Evolutionary conservation across 306 rosid genomes (phyloP).

Genomic region (Begonia peltatifolia): DNA sequence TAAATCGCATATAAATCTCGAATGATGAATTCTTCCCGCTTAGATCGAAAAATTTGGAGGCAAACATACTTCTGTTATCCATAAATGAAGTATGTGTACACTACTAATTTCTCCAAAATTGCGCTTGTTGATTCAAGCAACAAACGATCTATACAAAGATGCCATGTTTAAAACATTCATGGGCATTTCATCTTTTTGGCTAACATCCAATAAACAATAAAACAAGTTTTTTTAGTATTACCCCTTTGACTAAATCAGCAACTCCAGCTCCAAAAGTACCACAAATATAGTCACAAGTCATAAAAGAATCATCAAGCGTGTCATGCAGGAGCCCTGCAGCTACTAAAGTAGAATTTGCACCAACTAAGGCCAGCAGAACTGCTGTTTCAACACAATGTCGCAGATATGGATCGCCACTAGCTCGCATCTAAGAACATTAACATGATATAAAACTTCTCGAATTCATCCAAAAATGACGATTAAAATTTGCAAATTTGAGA

Average conservation of each 20-base stretch:
- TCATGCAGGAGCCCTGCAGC: slow-evolving; percentile 98
- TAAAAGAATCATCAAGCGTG: slow-evolving; percentile 74
- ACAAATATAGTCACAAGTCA: slow-evolving; percentile 52
- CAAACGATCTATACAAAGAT: no score
- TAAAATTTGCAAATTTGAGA: not conserved
- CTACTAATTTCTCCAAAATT: no score
- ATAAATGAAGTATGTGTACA: no score
- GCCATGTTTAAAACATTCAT: no score
- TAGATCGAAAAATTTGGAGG: no score
- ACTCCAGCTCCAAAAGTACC: slow-evolving; percentile 66
- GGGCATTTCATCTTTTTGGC: no score
- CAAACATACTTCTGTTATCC: no score
- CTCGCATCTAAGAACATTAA: slow-evolving; percentile 49
- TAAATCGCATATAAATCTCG: no score
- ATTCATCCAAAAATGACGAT: slow-evolving; percentile 4
- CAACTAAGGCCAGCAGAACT: slow-evolving; percentile 72
- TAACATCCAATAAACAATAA: no score
- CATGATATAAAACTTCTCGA: slow-evolving; percentile 10
- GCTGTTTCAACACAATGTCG: slow-evolving; percentile 96
- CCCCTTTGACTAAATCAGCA: slow-evolving; percentile 89
- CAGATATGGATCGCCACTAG: slow-evolving; percentile 90
- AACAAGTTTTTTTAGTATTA: slow-evolving; percentile 18
- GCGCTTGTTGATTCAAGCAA: no score
- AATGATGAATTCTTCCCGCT: no score
- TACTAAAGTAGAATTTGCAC: slow-evolving; percentile 81